phyloP scores from a whole-genome alignment of 257 asterid genomes.

The Thymus mandschuricus region DNA sequence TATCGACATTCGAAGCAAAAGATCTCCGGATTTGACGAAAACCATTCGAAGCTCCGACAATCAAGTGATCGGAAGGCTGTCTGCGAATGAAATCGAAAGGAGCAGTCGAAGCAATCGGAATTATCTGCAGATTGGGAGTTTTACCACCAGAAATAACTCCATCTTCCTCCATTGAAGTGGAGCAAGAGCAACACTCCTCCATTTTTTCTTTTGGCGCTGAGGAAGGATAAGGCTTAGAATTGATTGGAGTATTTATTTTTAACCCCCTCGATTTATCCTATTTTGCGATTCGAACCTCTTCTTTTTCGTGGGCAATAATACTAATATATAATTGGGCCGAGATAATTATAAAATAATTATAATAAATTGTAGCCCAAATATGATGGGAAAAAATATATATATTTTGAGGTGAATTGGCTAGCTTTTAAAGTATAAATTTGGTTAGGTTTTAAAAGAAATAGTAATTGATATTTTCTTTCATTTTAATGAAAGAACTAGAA shows the following conservation, averaged over 20 bases:
- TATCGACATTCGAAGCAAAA: slow-evolving; percentile 42
- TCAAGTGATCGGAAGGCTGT: slow-evolving; percentile 45
- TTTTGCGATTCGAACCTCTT: no score
- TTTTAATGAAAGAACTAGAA: no score
- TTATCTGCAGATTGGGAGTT: slow-evolving; percentile 35
- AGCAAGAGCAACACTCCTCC: slow-evolving; percentile 17
- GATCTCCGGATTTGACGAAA: slow-evolving; percentile 51
- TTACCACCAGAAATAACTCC: slow-evolving; percentile 1
- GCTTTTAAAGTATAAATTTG: no score
- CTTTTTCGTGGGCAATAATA: no score
- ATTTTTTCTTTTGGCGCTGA: background rate
- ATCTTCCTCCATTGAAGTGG: slow-evolving; percentile 29
- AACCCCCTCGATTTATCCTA: no score
- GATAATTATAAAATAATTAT: no score
- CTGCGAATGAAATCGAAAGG: slow-evolving; percentile 40
- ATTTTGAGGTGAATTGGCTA: no score
- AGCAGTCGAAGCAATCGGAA: slow-evolving; percentile 49
- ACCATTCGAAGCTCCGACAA: slow-evolving; percentile 46
- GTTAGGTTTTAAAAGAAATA: no score
- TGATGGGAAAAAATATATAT: no score
- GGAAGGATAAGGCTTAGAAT: background rate
- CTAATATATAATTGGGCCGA: no score
- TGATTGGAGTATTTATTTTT: background rate
- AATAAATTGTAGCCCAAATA: no score
- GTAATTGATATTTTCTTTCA: no score